Evolutionary conservation across 371 early-diverging fungal species (phyloP), one percentile per base, ranked within the genome.

Genomic region (Circinella umbellata): DNA sequence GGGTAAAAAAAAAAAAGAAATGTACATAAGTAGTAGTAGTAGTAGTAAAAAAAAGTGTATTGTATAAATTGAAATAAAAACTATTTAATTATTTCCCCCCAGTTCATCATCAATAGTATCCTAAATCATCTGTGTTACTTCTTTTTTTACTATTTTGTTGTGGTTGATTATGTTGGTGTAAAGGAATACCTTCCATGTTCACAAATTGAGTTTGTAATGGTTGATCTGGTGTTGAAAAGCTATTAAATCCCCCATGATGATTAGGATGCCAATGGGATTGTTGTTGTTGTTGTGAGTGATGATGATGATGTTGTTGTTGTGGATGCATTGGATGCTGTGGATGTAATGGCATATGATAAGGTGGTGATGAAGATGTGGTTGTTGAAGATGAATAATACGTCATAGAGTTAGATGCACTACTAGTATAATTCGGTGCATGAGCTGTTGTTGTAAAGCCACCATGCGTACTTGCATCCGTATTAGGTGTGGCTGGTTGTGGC

Each of bases 221-320:
- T 14, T 57, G 57, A 34, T 57, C 57, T 10, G 57, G 5, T 57
- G 57, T 42, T 42, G 42, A 9, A 9, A 11, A 9, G 6, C 1
- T 6, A 42, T 6, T 10, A 57, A 34, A 57, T 11, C 27, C n/a
- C 0, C 27, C 27, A 57, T 27, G 27, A 57, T 20, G 57, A 53
- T 6, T 42, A 9, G 42, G 66, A 18, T 37, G 54, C 20, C 54
- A 54, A 11, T 54, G 54, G 38, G 7, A 55, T 34, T 49, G 51
- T 51, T 8, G 57, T 18, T 55, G 63, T 10, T 63, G 63, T 18
- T 63, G 63, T 10, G 18, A 9, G 15, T 20, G 68, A 8, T 7
- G 61, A 35, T 4, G 60, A 35, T 67, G 67, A 17, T 67, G 67
- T 61, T 67, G 67, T 9, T 67, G 67, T 46, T 67, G 67, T 27